Evolutionary conservation across 2,329 filamentous ascomycete species (phyloP).

Genomic region (Paecilomyces fulvus): DNA sequence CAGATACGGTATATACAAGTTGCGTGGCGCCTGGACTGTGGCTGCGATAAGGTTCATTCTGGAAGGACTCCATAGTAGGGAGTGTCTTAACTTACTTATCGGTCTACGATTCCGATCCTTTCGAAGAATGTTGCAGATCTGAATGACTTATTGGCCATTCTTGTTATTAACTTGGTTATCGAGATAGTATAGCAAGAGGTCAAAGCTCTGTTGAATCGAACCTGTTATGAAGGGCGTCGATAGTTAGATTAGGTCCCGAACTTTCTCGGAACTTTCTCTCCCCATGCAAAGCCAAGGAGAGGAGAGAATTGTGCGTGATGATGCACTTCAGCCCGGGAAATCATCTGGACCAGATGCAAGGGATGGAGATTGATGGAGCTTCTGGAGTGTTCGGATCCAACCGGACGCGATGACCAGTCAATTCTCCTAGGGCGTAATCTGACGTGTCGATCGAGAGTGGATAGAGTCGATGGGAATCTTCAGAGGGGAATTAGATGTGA

Average conservation of each 20-base stretch:
- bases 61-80: background rate
- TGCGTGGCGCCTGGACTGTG: background rate
- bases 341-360: background rate
- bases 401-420: background rate
- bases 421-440: background rate
- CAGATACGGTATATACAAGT: background rate
- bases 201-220: background rate
- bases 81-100: background rate
- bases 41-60: background rate
- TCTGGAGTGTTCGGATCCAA: background rate
- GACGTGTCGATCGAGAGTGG: background rate
- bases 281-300: no score
- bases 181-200: background rate
- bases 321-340: background rate
- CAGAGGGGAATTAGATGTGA: background rate
- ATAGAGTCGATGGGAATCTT: background rate
- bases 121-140: background rate
- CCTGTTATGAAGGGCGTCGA: background rate
- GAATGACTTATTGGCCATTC: background rate
- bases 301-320: background rate
- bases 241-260: background rate
- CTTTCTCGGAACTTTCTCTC: background rate
- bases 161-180: background rate
- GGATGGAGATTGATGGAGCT: background rate
- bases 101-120: background rate